A percentile compares a stretch with the other conserved stretches of the same genome.
Conservation (phyloP, 768 basidiomycete species). For the Podaxis sp. region DNA sequence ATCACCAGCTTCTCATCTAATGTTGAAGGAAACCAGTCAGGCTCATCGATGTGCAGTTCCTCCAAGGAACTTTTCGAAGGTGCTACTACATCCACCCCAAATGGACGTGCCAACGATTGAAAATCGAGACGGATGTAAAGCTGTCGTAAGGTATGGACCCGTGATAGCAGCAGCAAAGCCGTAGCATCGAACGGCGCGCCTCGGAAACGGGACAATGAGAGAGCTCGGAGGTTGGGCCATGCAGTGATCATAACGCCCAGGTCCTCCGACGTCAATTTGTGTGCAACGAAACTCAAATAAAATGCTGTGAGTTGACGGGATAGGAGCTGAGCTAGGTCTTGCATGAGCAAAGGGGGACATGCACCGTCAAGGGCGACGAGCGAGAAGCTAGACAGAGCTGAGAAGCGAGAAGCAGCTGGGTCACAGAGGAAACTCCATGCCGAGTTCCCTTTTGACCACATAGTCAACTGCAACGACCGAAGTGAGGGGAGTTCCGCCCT, state of each 20-base stretch:
- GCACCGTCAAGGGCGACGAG: conserved; percentile 28
- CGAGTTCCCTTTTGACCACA: too few relatives aligned
- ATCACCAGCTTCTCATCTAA: not conserved
- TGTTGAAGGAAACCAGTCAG: not conserved
- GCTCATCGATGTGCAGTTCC: not conserved
- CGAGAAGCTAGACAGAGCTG: too few relatives aligned
- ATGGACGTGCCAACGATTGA: not conserved
- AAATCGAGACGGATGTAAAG: too few relatives aligned
- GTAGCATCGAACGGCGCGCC: too few relatives aligned
- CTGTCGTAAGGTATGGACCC: too few relatives aligned
- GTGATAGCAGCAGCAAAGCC: too few relatives aligned
- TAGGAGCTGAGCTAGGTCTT: not conserved
- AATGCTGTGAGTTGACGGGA: not conserved
- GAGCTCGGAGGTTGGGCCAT: not conserved
- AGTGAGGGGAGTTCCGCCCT: too few relatives aligned
- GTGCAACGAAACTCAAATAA: not conserved
- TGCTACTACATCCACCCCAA: not conserved
- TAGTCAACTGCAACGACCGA: too few relatives aligned
- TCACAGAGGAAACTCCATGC: too few relatives aligned
- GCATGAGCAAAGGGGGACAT: not conserved
- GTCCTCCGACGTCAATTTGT: not conserved
- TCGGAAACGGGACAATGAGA: not conserved
- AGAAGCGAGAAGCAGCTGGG: too few relatives aligned
- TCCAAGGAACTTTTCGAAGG: not conserved
- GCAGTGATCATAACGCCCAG: not conserved